A percentile compares a stretch with the other conserved stretches of the same genome.
These are phyloP conservation scores for Chaetomium globosum DNA, from an alignment of 2,329 filamentous ascomycete genomes.

Conservation along the genomic window DNA sequence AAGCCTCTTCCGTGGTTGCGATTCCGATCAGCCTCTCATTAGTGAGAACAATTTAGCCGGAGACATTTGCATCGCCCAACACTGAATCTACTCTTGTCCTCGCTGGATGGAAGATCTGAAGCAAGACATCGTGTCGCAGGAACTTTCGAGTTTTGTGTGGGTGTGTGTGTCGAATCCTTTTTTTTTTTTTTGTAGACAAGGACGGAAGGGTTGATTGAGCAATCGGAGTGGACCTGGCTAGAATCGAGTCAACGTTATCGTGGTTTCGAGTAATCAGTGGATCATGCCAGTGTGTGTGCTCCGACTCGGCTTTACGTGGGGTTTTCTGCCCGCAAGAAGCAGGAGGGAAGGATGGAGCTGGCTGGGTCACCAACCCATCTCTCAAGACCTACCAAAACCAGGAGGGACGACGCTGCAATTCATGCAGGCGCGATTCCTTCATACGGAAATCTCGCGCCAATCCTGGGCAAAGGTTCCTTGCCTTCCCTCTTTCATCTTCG, in stretches of 20 bases:
- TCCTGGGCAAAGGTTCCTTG: not conserved
- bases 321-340: conserved; percentile 1
- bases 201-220: not conserved
- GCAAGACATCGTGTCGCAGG: not conserved
- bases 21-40: conserved; percentile 14
- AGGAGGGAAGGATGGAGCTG: conserved; percentile 7
- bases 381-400: conserved; percentile 23
- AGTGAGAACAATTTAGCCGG: conserved; percentile 26
- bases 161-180: not conserved
- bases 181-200: too few species aligned
- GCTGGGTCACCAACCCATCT: not conserved
- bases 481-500: not conserved
- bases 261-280: not conserved
- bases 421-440: conserved; percentile 20
- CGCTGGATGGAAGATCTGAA: not conserved
- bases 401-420: conserved; percentile 1
- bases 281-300: not conserved
- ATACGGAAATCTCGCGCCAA: conserved; percentile 7
- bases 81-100: not conserved
- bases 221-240: not conserved
- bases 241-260: not conserved
- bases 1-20: conserved; percentile 17
- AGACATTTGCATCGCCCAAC: not conserved
- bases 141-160: not conserved
- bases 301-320: not conserved